Percentiles rank a stretch among this genome's conserved stretches.
These are phyloP conservation scores for Aspergillus fijiensis DNA, from an alignment of 2,329 filamentous ascomycete species.

Conservation along the genomic window DNA sequence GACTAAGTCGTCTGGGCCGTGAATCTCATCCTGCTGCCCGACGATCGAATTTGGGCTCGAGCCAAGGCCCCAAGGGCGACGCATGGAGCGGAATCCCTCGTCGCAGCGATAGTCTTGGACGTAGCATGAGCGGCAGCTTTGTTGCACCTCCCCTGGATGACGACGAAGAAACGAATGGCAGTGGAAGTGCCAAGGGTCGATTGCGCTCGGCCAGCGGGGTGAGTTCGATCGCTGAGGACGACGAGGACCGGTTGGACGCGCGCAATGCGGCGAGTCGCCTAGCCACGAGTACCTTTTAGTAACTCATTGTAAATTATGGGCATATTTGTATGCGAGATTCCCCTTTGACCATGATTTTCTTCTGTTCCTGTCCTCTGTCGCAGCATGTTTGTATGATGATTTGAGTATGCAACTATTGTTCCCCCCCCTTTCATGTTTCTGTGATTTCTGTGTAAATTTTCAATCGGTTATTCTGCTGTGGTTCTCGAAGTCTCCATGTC, in stretches of 20 bases:
- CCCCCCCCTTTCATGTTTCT: neutral
- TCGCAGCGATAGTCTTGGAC: slow-evolving; percentile 71
- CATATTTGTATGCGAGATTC: slow-evolving; percentile 34
- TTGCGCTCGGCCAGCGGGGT: slow-evolving; percentile 48
- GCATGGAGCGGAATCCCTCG: slow-evolving; percentile 94
- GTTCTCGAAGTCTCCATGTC: neutral
- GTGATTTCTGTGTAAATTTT: too few relatives aligned
- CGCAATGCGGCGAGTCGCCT: slow-evolving; percentile 91
- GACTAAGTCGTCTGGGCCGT: slow-evolving; percentile 82
- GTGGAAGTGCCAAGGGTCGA: slow-evolving; percentile 43
- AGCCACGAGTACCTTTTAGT: slow-evolving; percentile 87
- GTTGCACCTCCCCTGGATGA: slow-evolving; percentile 65
- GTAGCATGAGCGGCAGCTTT: slow-evolving; percentile 73
- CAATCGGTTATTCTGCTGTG: neutral
- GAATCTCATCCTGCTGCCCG: slow-evolving; percentile 78
- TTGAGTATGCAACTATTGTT: neutral
- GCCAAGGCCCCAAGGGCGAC: slow-evolving; percentile 96
- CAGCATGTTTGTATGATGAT: neutral
- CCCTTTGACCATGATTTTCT: slow-evolving; percentile 24
- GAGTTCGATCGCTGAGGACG: slow-evolving; percentile 53
- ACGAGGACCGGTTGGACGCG: slow-evolving; percentile 92
- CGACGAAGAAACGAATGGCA: slow-evolving; percentile 54
- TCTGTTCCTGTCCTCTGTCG: slow-evolving; percentile 11
- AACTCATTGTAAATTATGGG: slow-evolving; percentile 35
- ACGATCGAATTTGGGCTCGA: slow-evolving; percentile 75